Evolutionary conservation across 257 asterid genomes (phyloP), one percentile per base, ranked within the genome.

Genomic region (Anisodus acutangulus): DNA sequence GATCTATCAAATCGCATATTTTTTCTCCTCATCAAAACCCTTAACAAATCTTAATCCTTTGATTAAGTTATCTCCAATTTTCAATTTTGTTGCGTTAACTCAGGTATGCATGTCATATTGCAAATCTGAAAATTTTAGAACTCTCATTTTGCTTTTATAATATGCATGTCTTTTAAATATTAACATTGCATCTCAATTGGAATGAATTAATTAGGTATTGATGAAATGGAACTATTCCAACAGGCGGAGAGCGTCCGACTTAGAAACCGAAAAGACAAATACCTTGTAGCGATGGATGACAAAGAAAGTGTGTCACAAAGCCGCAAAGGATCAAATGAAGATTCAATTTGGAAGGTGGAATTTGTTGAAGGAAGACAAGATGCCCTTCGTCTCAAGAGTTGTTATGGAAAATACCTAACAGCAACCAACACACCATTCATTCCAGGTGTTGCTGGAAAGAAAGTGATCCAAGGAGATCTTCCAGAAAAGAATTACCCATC

Each of bases 341-440:
- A 89, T 67, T 84, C 97, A 2, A 2, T 87, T 35, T 95, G 98
- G 98, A 58, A 26, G 1, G 89, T 95, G 0, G 98, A 93, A 79
- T 80, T 89, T 15, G 87, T 86, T 3, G 85, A 78, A 8, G 93
- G 90, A 10, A 87, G 84, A 76, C 47, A 76, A 66, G 86, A 85
- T 9, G 54, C 60, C 5, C 5, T 93, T 64, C 90, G 97, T 5
- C 86, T 95, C 35, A 82, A 80, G 47, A 95, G 98, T 79, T 93
- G 97, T 78, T 86, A 79, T 13, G 95, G 93, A 0, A 92, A 92
- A 15, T 92, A 95, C 86, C 85, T 95, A 3, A 91, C 98, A 0
- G 98, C 98, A 43, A 86, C 96, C 0, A 85, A 86, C 84, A 12
- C 49, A 0, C 92, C 95, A 1, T 89, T 95, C 15, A 71, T 93